Evolutionary conservation across 257 asterid species (phyloP).

Genomic region (Plantago major): DNA sequence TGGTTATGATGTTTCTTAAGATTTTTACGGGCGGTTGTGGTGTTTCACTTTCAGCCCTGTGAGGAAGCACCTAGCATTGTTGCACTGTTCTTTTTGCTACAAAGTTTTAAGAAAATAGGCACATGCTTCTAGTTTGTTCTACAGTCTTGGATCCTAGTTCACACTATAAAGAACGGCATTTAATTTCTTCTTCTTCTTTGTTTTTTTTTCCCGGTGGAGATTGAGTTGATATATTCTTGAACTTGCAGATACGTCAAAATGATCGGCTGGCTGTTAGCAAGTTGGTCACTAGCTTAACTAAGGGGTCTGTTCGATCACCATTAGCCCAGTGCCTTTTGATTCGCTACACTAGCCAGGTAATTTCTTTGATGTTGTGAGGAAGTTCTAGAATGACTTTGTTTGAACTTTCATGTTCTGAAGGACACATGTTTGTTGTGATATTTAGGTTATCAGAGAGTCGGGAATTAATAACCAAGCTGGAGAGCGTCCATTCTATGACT

Average conservation of each 20-base stretch:
- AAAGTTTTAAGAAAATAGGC: too few species aligned
- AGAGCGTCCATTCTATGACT: slow-evolving; percentile 92
- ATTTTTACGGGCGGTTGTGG: too few species aligned
- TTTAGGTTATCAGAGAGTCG: slow-evolving; percentile 84
- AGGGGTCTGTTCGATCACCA: slow-evolving; percentile 88
- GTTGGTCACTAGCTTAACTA: slow-evolving; percentile 89
- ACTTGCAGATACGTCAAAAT: slow-evolving; percentile 83
- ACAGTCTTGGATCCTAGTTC: too few species aligned
- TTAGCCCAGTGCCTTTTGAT: slow-evolving; percentile 93
- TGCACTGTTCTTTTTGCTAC: too few species aligned
- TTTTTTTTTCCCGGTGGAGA: slow-evolving; percentile 3
- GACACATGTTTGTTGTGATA: slow-evolving; percentile 18
- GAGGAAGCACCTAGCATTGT: too few species aligned
- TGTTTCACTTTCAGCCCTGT: too few species aligned
- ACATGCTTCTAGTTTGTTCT: too few species aligned
- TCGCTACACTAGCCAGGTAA: slow-evolving; percentile 89
- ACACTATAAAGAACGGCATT: too few species aligned
- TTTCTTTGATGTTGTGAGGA: slow-evolving; percentile 17
- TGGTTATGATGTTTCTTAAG: too few species aligned
- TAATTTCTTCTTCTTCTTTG: too few species aligned
- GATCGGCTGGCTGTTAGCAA: slow-evolving; percentile 95
- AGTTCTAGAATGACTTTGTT: slow-evolving; percentile 13
- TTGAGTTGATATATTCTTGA: slow-evolving; percentile 14
- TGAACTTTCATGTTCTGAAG: slow-evolving; percentile 14
- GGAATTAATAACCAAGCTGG: slow-evolving; percentile 62